Evolutionary conservation across 768 basidiomycete genomes (phyloP), one percentile per base, ranked within the genome.

Genomic region (Cytidiella melzeri): DNA sequence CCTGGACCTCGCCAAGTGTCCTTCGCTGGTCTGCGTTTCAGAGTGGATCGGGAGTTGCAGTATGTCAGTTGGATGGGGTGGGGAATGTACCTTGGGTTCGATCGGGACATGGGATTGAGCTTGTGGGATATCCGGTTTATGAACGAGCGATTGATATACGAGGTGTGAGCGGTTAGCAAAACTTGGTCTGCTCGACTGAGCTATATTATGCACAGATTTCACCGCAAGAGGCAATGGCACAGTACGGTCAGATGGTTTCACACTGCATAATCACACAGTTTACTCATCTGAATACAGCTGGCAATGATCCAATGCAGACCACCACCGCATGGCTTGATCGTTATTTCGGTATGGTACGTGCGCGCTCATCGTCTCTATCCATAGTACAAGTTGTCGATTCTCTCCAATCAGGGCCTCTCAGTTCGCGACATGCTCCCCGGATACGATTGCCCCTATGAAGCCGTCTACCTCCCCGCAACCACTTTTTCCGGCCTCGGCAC

Each of bases 51-150:
- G 20, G 68, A 70, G 30, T 64, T 67, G 39, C 71, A 78, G 54
- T 82, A 76, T 53, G 63, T 84, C n/a, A 77, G 71, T 40, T 85
- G 83, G 83, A 78, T 84, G 78, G 79, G 79, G 2, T 83, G 80
- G 80, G 68, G 71, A 0, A 47, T 83, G 62, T 83, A 76, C 53
- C 67, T 83, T 25, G 75, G 78, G 43, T 84, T 83, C 57, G 79
- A 81, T 48, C 62, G 80, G 24, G 83, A 84, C 57, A 83, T 84
- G 81, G 83, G 80, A 12, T 54, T 81, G 53, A 75, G 70, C 50
- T 62, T 83, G 18, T 83, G 78, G 76, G 76, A 83, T 57, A 69
- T 83, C 42, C 67, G 73, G 3, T 79, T 84, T 67, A 64, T 68
- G 34, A 72, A 71, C 11, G 81, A 81, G 57, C 63, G 83, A 28